A percentile compares a stretch with the other conserved stretches of the same genome.
These are phyloP conservation scores for Protea cynaroides DNA, from an alignment of 164 flowering plant genomes.

Conservation along the genomic window DNA sequence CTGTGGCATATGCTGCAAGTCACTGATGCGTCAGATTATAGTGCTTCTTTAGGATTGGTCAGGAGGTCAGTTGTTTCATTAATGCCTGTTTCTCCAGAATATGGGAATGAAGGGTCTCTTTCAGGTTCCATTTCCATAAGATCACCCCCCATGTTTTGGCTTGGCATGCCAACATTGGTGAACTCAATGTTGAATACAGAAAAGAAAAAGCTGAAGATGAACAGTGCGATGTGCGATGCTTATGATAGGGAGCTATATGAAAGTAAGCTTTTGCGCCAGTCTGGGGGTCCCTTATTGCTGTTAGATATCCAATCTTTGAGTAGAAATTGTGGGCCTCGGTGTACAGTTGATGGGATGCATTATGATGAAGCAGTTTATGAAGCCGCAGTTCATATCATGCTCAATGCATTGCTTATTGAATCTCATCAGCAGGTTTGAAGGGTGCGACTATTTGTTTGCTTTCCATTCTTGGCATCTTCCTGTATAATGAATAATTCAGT, in stretches of 20 bases:
- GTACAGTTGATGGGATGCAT: conserved; percentile 97
- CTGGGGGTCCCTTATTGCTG: conserved; percentile 66
- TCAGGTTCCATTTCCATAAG: conserved; percentile 37
- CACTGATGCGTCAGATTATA: conserved; percentile 57
- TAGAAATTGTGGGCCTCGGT: conserved; percentile 59
- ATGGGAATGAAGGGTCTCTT: conserved; percentile 29
- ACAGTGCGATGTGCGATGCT: neutral
- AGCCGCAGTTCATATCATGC: conserved; percentile 71
- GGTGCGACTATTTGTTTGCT: neutral
- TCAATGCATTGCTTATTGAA: conserved; percentile 82
- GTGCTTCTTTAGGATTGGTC: conserved; percentile 27
- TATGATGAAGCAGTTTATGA: conserved; percentile 72
- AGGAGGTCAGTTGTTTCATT: conserved; percentile 37
- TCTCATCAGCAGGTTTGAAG: conserved; percentile 63
- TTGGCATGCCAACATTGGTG: conserved; percentile 76
- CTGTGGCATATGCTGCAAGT: conserved; percentile 81
- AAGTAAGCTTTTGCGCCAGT: conserved; percentile 58
- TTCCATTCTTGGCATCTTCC: neutral
- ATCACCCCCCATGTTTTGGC: conserved; percentile 82
- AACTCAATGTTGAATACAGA: conserved; percentile 72
- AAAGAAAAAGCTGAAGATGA: conserved; percentile 64
- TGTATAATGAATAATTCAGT: too few relatives aligned
- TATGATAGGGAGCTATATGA: conserved; percentile 32
- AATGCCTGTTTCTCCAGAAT: conserved; percentile 31
- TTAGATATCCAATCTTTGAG: conserved; percentile 60